Evolutionary conservation across 2,329 filamentous ascomycete genomes (phyloP), one percentile per base, ranked within the genome.

Genomic region (Phialophora expanda): DNA sequence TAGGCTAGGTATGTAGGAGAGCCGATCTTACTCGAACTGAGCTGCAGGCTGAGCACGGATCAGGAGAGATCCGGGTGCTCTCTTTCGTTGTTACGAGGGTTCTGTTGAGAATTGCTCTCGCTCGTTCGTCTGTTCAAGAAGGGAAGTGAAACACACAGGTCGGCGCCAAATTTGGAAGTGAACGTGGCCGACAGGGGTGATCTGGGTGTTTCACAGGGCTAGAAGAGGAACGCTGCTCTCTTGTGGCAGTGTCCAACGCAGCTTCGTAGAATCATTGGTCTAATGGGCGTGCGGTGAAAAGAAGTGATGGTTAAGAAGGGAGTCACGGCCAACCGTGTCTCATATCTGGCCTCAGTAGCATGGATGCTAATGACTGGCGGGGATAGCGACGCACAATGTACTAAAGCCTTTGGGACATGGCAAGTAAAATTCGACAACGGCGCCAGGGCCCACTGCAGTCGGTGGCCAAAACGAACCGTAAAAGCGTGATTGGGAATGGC

Each of bases 141-240:
- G 41, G 64, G 62, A 69, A 67, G 63, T 66, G 65, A 69, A 69
- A 66, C 67, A 67, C 44, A 28, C 62, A 65, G 34, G 56, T 65
- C 61, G 62, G 65, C 62, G 65, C 65, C 65, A 69, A 69, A 69
- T 65, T 67, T 69, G 67, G 67, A 66, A 69, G 59, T 66, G 55
- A 65, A 64, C 62, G 61, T 69, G 55, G 55, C 53, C 30, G 51
- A 59, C 62, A 66, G 58, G 67, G 65, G 34, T 69, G 32, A 12
- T 51, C 56, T 50, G 34, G 48, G 20, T 65, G 62, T 69, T 65
- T 69, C 58, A 65, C 54, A 67, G 62, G 56, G 62, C 64, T 67
- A 61, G 55, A 65, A 51, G 58, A 62, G 65, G 56, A 69, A 65
- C 61, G 50, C 20, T 57, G 30, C 46, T 64, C 53, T 44, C 50